Percentiles rank a stretch among this genome's conserved stretches.
These are phyloP conservation scores for Exophiala sp. DNA, from an alignment of 2,329 filamentous ascomycete genomes.

Conservation along the genomic window DNA sequence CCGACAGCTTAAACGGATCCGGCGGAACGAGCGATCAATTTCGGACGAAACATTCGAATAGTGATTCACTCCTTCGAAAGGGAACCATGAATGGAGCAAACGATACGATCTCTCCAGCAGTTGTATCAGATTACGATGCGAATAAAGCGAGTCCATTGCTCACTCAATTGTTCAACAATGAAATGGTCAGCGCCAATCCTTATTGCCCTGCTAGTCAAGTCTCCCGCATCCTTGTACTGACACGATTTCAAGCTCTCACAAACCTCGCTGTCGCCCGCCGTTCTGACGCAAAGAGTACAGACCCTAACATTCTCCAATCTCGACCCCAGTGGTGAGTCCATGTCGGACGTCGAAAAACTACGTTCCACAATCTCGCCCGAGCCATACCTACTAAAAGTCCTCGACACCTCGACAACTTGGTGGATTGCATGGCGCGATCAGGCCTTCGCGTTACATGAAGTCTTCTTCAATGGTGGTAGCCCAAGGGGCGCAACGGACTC, in stretches of 20 bases:
- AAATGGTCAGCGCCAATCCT: constrained; percentile 14
- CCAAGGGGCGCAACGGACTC: neutral
- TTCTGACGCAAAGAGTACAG: constrained; percentile 14
- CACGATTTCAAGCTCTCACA: constrained; percentile 5
- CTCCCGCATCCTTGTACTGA: neutral
- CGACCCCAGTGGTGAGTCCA: neutral
- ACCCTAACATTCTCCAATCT: constrained; percentile 11
- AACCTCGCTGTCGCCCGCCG: constrained; percentile 1
- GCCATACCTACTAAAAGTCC: constrained; percentile 22
- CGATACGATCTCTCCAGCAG: neutral
- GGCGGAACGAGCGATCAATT: too few species aligned
- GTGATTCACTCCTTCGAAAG: too few species aligned
- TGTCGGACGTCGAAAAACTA: constrained; percentile 20
- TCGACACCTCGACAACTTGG: constrained; percentile 24
- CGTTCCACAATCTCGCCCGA: constrained; percentile 22
- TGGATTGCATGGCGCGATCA: constrained; percentile 28
- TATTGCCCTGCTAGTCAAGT: neutral
- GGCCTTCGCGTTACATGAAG: constrained; percentile 19
- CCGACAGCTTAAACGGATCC: too few species aligned
- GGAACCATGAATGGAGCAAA: too few species aligned
- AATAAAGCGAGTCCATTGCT: constrained; percentile 21
- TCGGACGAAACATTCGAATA: too few species aligned
- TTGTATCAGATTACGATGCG: neutral
- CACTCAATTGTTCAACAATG: constrained; percentile 26
- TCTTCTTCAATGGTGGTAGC: constrained; percentile 3